These are phyloP conservation scores for Raddia distichophylla DNA, from an alignment of 176 grass and related monocot genomes.

Conservation along the genomic window DNA sequence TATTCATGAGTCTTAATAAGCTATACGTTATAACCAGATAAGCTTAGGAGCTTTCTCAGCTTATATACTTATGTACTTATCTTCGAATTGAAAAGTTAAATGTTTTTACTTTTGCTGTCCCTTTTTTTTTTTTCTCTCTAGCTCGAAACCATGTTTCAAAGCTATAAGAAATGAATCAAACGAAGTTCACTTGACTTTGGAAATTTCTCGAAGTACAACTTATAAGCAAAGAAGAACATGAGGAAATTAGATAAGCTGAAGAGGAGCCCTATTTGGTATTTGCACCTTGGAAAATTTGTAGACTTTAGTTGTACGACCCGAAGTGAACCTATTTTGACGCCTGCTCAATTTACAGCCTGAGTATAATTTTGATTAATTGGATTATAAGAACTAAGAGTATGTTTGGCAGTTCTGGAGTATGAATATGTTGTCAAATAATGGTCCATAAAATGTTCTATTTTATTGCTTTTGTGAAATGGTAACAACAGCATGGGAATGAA, in stretches of 20 bases:
- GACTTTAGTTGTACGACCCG: not conserved
- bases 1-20: constrained; percentile 22
- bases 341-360: constrained; percentile 32
- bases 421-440: constrained; percentile 10
- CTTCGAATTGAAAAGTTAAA: no score
- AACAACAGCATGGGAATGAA: not conserved
- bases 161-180: no score
- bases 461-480: not conserved
- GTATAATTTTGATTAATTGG: constrained; percentile 31
- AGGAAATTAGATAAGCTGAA: no score
- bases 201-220: no score
- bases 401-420: not conserved
- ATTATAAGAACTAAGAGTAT: not conserved
- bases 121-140: no score
- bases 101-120: no score
- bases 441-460: constrained; percentile 7
- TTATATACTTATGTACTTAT: no score
- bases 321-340: not conserved
- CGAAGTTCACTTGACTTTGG: no score
- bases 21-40: constrained; percentile 8
- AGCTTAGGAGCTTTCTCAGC: no score
- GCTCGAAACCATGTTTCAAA: no score
- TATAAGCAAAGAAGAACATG: no score
- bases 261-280: no score
- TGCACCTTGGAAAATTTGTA: not conserved